A percentile compares a stretch with the other conserved stretches of the same genome.
phyloP scores from a whole-genome alignment of 2,329 filamentous ascomycete species.

The Harringtonia lauricola region DNA sequence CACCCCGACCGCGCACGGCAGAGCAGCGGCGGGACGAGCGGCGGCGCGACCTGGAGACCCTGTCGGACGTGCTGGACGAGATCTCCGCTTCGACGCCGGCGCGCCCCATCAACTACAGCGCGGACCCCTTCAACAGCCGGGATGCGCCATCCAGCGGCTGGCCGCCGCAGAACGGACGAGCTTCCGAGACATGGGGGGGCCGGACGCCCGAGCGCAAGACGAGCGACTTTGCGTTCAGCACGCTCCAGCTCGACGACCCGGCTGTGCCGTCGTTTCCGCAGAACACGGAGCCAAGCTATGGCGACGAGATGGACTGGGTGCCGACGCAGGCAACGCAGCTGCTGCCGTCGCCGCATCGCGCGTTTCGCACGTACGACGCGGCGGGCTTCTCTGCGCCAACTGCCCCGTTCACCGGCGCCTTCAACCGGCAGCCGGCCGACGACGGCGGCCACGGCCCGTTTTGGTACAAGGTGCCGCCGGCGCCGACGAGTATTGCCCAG shows the following conservation, averaged over 20 bases:
- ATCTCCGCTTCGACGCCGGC: conserved; percentile 19
- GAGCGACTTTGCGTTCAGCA: conserved; percentile 5
- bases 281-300: conserved; percentile 19
- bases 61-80: conserved; percentile 37
- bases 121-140: neutral
- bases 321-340: conserved; percentile 37
- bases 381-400: no score
- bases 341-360: conserved; percentile 34
- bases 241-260: neutral
- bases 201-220: neutral
- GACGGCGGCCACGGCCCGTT: conserved; percentile 43
- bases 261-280: neutral
- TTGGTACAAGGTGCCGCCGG: conserved; percentile 58
- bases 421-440: conserved; percentile 33
- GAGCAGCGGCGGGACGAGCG: conserved; percentile 19
- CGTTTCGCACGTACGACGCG: conserved; percentile 35
- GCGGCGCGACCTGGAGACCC: conserved; percentile 17
- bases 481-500: conserved; percentile 55
- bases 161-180: no score
- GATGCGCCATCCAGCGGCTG: neutral
- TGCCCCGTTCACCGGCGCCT: conserved; percentile 25
- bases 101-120: neutral
- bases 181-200: neutral
- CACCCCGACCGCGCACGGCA: conserved; percentile 1
- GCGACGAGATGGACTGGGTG: conserved; percentile 65